Evolutionary conservation across 148 eudicot genomes (phyloP), one percentile per base, ranked within the genome.

Genomic region (Simmondsia chinensis): DNA sequence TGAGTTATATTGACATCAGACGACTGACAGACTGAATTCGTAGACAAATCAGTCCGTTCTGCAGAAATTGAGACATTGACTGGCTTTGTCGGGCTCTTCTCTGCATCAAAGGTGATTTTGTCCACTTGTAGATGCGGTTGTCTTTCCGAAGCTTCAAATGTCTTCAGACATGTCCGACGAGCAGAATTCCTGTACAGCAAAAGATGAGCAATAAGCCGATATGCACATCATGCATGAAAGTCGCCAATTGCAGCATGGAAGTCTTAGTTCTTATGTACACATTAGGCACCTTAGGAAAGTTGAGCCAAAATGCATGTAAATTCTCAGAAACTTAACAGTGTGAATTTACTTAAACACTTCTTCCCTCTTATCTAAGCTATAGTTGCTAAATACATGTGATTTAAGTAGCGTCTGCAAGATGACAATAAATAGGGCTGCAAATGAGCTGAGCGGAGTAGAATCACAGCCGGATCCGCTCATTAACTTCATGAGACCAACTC

Each of bases 151-250:
- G 55, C 7, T 39, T 60, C 60, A 31, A 22, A 60, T 9, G 66
- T 48, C 57, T 34, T 48, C 1, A 60, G 38, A 45, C 61, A 60
- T 22, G 58, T 48, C 25, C 52, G 46, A 34, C 66, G 61, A 27
- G 66, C 61, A 43, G 57, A 60, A 24, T 54, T 47, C 61, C 72
- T 66, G 50, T 28, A 36, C 14, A 36, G 48, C 11, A 32, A 38
- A 2, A 23, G 19, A 48, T 5, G 10, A 24, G 37, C 5, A 26
- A 8, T 59, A 16, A 66, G 32, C 33, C 35, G 16, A 21, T 2
- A 51, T 7, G 38, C 18, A 20, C 35, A 32, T 10, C 20, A 26
- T 10, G n/a, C n/a, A 6, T 25, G 9, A 9, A 8, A 11, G 17
- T 20, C 12, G 9, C 31, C 24, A 54, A 23, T 20, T 22, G 7